Evolutionary conservation across 1,284 basidiomycete genomes (phyloP).

Genomic region (Ganoderma sinense): DNA sequence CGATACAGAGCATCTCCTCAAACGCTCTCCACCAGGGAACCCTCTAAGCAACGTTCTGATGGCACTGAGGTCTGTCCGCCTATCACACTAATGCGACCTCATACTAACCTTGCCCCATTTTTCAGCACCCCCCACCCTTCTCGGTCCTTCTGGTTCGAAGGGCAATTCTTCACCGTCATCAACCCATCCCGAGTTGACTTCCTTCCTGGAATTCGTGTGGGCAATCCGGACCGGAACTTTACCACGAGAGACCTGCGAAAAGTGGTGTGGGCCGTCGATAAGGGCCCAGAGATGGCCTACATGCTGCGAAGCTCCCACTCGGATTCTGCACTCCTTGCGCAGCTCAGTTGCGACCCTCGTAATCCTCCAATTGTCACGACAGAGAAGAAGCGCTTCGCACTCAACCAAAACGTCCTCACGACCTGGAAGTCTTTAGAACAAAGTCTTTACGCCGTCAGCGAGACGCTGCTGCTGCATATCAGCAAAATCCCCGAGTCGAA

Average conservation of each 20-base stretch:
- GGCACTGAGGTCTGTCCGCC: neutral
- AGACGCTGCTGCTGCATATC: neutral
- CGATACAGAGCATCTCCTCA: neutral
- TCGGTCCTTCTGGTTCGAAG: neutral
- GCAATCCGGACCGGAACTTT: neutral
- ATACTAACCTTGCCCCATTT: neutral
- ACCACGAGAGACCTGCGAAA: neutral
- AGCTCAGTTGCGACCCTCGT: neutral
- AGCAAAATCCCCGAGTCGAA: neutral
- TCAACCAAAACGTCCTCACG: neutral
- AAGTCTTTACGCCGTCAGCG: neutral
- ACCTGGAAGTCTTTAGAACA: neutral
- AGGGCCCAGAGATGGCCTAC: neutral
- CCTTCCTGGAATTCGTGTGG: neutral
- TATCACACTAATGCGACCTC: neutral
- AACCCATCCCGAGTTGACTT: neutral
- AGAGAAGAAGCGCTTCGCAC: neutral
- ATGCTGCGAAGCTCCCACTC: neutral
- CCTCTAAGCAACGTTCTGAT: neutral
- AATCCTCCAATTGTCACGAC: neutral
- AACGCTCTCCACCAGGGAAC: neutral
- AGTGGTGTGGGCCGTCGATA: neutral
- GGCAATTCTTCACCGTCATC: neutral
- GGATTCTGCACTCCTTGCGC: neutral
- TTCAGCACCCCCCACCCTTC: neutral